A percentile compares a stretch with the other conserved stretches of the same genome.
phyloP scores from a whole-genome alignment of 2,329 filamentous ascomycete genomes.

The Cadophora sp. region DNA sequence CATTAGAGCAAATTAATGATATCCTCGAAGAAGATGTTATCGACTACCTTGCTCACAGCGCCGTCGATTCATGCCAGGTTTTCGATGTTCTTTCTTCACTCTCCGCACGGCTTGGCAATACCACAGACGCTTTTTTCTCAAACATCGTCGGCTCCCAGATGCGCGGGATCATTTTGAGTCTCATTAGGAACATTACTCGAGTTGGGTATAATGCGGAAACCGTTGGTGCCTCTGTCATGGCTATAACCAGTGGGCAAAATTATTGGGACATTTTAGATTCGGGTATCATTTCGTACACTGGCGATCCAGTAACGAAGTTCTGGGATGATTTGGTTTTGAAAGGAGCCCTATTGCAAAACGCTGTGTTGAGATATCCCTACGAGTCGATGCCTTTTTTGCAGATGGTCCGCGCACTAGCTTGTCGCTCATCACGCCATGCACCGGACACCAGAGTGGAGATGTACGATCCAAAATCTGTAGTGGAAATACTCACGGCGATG shows the following conservation, averaged over 20 bases:
- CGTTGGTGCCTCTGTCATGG: constrained; percentile 44
- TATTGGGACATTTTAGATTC: constrained; percentile 45
- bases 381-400: constrained; percentile 82
- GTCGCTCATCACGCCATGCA: background rate
- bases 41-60: constrained; percentile 53
- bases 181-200: constrained; percentile 43
- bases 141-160: constrained; percentile 47
- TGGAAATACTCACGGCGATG: constrained; percentile 63
- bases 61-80: constrained; percentile 53
- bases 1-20: constrained; percentile 52
- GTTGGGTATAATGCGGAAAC: constrained; percentile 47
- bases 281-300: constrained; percentile 50
- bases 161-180: constrained; percentile 45
- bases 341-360: constrained; percentile 61
- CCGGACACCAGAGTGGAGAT: background rate
- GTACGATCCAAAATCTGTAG: constrained; percentile 52
- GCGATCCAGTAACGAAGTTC: constrained; percentile 56
- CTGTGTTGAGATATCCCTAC: constrained; percentile 82
- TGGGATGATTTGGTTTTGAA: constrained; percentile 24
- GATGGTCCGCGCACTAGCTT: constrained; percentile 71
- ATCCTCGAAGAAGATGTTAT: constrained; percentile 52
- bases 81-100: constrained; percentile 56
- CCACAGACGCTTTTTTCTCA: constrained; percentile 48
- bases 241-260: constrained; percentile 40
- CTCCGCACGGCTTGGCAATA: constrained; percentile 51